Conservation (phyloP, 2,329 filamentous ascomycete species). For the Ophiostoma ips region DNA sequence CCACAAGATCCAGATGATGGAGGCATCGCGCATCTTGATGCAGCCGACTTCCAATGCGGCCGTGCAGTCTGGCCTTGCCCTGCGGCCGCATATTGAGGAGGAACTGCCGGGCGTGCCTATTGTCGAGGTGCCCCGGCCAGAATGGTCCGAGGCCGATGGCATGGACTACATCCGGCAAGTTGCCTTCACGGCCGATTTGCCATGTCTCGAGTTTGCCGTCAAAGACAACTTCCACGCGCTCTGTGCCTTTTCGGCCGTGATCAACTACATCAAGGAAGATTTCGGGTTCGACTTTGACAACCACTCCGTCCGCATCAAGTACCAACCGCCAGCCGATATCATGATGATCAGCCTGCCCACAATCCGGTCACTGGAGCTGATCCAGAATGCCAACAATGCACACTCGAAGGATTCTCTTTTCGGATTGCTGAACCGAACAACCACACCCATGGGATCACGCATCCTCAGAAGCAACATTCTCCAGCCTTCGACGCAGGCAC, state of each 20-base stretch:
- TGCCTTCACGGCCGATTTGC: conserved; percentile 67
- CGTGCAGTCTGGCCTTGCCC: conserved; percentile 54
- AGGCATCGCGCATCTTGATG: conserved; percentile 68
- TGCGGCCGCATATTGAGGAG: conserved; percentile 9
- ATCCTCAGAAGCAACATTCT: conserved; percentile 75
- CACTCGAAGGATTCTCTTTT: conserved; percentile 75
- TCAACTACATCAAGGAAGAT: conserved; percentile 67
- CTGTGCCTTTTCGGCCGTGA: conserved; percentile 67
- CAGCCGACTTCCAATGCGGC: conserved; percentile 48
- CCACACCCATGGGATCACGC: conserved; percentile 78
- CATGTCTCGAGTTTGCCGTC: conserved; percentile 65
- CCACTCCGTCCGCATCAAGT: conserved; percentile 76
- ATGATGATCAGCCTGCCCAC: conserved; percentile 95
- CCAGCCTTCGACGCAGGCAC: conserved; percentile 63
- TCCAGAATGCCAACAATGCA: conserved; percentile 67
- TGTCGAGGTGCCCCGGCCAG: conserved; percentile 48
- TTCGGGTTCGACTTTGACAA: conserved; percentile 54
- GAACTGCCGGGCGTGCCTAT: conserved; percentile 30
- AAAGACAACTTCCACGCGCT: conserved; percentile 77
- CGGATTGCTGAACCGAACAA: conserved; percentile 70
- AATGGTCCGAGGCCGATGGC: conserved; percentile 66
- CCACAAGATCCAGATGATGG: conserved; percentile 71
- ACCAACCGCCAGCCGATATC: conserved; percentile 75
- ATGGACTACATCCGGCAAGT: conserved; percentile 65
- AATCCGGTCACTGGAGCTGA: conserved; percentile 73